phyloP scores from a whole-genome alignment of 2,329 filamentous ascomycete genomes.

The Verticillium nubilum region DNA sequence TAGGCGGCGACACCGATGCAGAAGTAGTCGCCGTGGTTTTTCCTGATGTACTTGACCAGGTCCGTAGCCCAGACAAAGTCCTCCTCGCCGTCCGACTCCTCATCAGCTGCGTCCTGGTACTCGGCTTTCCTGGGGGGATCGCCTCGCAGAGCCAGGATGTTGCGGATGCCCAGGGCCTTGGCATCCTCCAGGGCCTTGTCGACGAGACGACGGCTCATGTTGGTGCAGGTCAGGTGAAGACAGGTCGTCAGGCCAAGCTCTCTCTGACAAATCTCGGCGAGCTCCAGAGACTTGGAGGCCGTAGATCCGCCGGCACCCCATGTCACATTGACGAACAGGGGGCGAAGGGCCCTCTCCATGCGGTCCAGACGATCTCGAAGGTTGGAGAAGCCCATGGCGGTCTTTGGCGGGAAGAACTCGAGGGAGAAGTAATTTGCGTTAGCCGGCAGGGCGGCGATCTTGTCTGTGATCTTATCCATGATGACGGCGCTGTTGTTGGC shows the following conservation, averaged over 20 bases:
- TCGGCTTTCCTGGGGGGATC: slow-evolving; percentile 88
- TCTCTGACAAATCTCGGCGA: slow-evolving; percentile 91
- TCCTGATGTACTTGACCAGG: slow-evolving; percentile 81
- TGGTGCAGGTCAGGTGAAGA: slow-evolving; percentile 93
- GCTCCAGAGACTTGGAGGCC: slow-evolving; percentile 81
- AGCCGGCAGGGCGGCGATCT: slow-evolving; percentile 83
- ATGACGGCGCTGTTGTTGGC: slow-evolving; percentile 3
- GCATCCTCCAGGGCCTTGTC: slow-evolving; percentile 89
- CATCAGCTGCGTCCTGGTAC: slow-evolving; percentile 62
- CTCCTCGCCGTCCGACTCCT: slow-evolving; percentile 58
- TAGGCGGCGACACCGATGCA: slow-evolving; percentile 93
- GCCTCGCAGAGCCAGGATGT: slow-evolving; percentile 86
- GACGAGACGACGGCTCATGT: slow-evolving; percentile 83
- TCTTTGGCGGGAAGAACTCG: slow-evolving; percentile 99
- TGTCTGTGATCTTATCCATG: slow-evolving; percentile 90
- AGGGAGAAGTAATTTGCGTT: slow-evolving; percentile 87
- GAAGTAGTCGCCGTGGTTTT: slow-evolving; percentile 87
- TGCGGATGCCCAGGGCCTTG: slow-evolving; percentile 83
- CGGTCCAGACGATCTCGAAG: slow-evolving; percentile 87
- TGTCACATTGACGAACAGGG: slow-evolving; percentile 93
- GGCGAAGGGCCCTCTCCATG: slow-evolving; percentile 86
- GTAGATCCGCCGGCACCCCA: slow-evolving; percentile 97
- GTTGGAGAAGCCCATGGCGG: slow-evolving; percentile 90
- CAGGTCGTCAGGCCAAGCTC: slow-evolving; percentile 91
- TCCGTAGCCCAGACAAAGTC: slow-evolving; percentile 89